Base-by-base conservation (phyloP, 1,139 yeast species). In the Fermentozyma sake region DNA sequence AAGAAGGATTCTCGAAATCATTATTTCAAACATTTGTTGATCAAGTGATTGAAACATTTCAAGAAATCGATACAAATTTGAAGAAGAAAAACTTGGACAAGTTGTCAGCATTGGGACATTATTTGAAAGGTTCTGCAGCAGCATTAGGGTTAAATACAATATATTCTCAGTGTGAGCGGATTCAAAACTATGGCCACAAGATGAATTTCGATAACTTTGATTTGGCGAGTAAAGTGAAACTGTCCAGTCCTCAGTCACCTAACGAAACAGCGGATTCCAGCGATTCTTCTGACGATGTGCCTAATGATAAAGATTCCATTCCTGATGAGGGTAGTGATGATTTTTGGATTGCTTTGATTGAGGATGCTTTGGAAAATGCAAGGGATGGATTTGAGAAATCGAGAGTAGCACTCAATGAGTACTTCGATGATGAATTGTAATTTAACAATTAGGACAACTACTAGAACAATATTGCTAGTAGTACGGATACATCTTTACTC, bases 61-160 rank as follows among this genome's bases (percentile, higher is more conserved):
- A 58, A 24, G 77, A 83, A 40, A 82, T 91, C 55, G 81, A 81
- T 37, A 56, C 58, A 10, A 76, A 78, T 23, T 53, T 86, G 32
- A 40, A 48, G 15, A 34, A 42, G 7, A 54, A 55, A 26, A 69
- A 81, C 46, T 68, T 89, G 35, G 70, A 62, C 20, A 68, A 75
- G 35, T 62, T 91, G 35, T 81, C 91, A 14, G 67, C 77, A 12
- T 62, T 84, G 39, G 98, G 98, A 14, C 98, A 91, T 53, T 91
- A 85, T 52, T 66, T 91, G 37, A 93, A 93, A 54, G 98, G 98
- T 24, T 81, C 94, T 7, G 94, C 97, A 1, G 96, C 97, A 3
- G 93, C 96, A 1, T 64, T 93, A 35, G 98, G 98, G 1, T 68
- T 91, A 32, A 75, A 75, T 23, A 76, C 79, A 39, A 83, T 91